Base-by-base conservation (phyloP, 208 protist genomes). In the Trypanosoma vivax region DNA sequence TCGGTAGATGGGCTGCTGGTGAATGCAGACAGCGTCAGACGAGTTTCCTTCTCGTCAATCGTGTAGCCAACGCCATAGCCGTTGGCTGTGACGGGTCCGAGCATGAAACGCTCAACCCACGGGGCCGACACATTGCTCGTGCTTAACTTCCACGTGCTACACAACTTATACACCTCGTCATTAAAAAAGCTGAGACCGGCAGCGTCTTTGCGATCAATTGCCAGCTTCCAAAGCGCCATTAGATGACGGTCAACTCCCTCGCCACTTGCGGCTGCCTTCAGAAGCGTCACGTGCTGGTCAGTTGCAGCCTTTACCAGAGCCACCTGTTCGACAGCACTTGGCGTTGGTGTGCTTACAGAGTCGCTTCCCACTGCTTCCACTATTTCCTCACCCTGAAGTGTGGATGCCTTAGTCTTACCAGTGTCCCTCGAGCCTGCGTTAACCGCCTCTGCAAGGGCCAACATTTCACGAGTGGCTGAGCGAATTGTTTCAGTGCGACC, bases 11-110 rank as follows among this genome's bases (percentile, higher is more conserved):
- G 75, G 38, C 79, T 88, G 50, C 81, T 86, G 28, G 65, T 84
- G 46, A 90, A 89, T 14, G 79, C 82, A 0, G 88, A 90, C 6
- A 97, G 52, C 27, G 84, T 86, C 34, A 96, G 70, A n/a, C 78
- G 89, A 38, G 95, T 67, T 37, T 79, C 59, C 7, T 94, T 46
- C n/a, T 74, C 79, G 45, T 89, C 75, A 14, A 97, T 59, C 16
- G 85, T 80, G 72, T 97, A 97, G n/a, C 83, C 87, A 3, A 97
- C 50, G 11, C 93, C 93, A 59, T 95, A 97, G 40, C 93, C 90
- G 65, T 92, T 82, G 40, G 59, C 57, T 16, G 62, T 62, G 21
- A 83, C 74, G 14, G 95, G 95, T 11, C 92, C 95, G 56, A 96
- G 90, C 1, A 73, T 79, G 60, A 88, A 87, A 41, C 78, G 73